phyloP scores from a whole-genome alignment of 2,329 filamentous ascomycete genomes.

The Xylariaceae sp. region DNA sequence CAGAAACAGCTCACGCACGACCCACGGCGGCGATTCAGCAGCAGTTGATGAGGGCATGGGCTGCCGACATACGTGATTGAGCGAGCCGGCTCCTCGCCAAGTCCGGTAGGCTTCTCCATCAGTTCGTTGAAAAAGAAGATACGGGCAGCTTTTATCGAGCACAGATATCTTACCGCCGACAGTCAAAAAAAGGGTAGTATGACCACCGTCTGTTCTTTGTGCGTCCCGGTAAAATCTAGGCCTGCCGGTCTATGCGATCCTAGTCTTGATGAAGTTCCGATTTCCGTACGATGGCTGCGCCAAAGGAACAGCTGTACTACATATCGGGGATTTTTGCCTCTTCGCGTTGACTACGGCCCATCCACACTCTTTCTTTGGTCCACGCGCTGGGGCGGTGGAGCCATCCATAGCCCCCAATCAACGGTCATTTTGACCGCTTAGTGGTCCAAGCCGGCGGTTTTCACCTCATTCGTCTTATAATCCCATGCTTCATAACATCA shows the following conservation, averaged over 20 bases:
- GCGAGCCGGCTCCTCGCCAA: background rate
- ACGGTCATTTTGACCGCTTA: background rate
- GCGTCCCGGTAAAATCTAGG: background rate
- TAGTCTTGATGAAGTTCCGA: background rate
- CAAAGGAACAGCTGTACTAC: background rate
- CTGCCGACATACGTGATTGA: conserved; percentile 31
- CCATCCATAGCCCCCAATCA: background rate
- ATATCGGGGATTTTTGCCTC: conserved; percentile 16
- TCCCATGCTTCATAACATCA: background rate
- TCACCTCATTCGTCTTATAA: conserved; percentile 17
- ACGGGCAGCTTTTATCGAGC: background rate
- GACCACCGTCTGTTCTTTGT: background rate
- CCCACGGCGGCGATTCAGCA: conserved; percentile 45
- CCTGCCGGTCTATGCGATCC: background rate
- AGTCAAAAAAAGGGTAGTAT: background rate
- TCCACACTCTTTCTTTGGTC: conserved; percentile 1
- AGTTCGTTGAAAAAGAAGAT: background rate
- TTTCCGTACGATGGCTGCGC: background rate
- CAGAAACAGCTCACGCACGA: conserved; percentile 47
- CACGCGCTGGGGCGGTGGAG: conserved; percentile 8
- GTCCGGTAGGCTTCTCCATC: background rate
- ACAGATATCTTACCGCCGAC: background rate
- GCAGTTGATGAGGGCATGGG: conserved; percentile 46
- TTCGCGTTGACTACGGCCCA: background rate
- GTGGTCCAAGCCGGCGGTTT: conserved; percentile 29